phyloP scores from a whole-genome alignment of 2,329 filamentous ascomycete genomes.

The Cladosporium sp. region DNA sequence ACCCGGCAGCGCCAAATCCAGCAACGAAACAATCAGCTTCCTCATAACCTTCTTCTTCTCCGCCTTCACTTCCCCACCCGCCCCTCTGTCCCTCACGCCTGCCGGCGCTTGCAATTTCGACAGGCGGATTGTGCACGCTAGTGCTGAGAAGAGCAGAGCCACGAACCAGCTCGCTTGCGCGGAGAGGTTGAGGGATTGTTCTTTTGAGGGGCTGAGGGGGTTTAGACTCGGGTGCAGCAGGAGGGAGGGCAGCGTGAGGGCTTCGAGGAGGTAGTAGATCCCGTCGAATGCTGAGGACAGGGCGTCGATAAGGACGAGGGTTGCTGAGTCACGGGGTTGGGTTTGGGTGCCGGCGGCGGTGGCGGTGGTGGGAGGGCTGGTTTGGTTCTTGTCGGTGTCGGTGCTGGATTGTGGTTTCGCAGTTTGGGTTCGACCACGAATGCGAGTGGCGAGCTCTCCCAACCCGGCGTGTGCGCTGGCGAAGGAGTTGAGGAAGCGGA shows the following conservation, averaged over 20 bases:
- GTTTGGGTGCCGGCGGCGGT: no score
- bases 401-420: not conserved
- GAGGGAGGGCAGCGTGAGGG: not conserved
- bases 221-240: not conserved
- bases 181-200: no score
- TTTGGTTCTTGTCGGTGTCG: no score
- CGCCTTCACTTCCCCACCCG: no score
- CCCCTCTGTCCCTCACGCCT: not conserved
- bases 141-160: not conserved
- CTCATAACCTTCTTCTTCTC: not conserved
- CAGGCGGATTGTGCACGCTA: not conserved
- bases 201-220: not conserved
- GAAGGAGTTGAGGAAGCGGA: conserved; percentile 11
- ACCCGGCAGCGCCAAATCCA: conserved; percentile 3
- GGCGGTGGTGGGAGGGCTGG: no score
- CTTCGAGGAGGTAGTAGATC: conserved; percentile 4
- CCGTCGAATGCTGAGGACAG: conserved; percentile 4
- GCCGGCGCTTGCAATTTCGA: not conserved
- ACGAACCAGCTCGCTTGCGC: conserved; percentile 1
- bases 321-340: no score
- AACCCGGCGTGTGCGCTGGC: no score
- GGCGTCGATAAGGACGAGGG: not conserved
- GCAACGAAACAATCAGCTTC: conserved; percentile 2
- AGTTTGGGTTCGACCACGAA: no score
- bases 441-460: conserved; percentile 1